These are phyloP conservation scores for Herpomyces periplanetae DNA, from an alignment of 2,329 filamentous ascomycete genomes.

Conservation along the genomic window DNA sequence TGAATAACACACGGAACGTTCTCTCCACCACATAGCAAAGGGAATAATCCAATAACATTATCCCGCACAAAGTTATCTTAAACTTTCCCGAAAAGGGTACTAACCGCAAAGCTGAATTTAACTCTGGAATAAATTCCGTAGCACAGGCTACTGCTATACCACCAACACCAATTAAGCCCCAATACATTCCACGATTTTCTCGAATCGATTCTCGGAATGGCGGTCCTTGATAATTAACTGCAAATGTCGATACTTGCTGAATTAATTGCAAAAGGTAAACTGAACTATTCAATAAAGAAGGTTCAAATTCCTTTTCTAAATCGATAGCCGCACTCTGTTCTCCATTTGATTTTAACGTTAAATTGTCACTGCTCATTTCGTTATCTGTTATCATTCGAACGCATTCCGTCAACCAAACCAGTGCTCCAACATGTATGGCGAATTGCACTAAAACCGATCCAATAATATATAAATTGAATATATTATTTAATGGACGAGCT, in stretches of 20 bases:
- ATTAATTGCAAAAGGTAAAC: slow-evolving; percentile 91
- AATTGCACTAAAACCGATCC: slow-evolving; percentile 90
- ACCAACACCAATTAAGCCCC: slow-evolving; percentile 58
- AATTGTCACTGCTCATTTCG: too few relatives aligned
- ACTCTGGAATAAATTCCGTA: slow-evolving; percentile 71
- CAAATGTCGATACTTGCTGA: slow-evolving; percentile 93
- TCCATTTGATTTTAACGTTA: too few relatives aligned
- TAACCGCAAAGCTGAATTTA: slow-evolving; percentile 68
- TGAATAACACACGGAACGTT: slow-evolving; percentile 43
- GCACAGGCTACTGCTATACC: slow-evolving; percentile 74
- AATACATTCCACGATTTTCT: slow-evolving; percentile 95
- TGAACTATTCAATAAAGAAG: slow-evolving; percentile 74
- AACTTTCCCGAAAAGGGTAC: slow-evolving; percentile 67
- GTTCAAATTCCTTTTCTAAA: slow-evolving; percentile 52
- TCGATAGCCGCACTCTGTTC: slow-evolving; percentile 30
- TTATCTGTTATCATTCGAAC: too few relatives aligned
- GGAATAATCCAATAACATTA: slow-evolving; percentile 58
- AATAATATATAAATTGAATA: slow-evolving; percentile 97
- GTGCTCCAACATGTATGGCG: slow-evolving; percentile 61
- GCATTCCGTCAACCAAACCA: slow-evolving; percentile 70
- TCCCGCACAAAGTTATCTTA: slow-evolving; percentile 38
- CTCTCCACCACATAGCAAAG: slow-evolving; percentile 66
- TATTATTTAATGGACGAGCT: slow-evolving; percentile 86
- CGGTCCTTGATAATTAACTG: slow-evolving; percentile 94
- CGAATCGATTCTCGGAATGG: slow-evolving; percentile 85